phyloP scores from a whole-genome alignment of 192 early-diverging fungal species.

The Powellomyces hirtus region DNA sequence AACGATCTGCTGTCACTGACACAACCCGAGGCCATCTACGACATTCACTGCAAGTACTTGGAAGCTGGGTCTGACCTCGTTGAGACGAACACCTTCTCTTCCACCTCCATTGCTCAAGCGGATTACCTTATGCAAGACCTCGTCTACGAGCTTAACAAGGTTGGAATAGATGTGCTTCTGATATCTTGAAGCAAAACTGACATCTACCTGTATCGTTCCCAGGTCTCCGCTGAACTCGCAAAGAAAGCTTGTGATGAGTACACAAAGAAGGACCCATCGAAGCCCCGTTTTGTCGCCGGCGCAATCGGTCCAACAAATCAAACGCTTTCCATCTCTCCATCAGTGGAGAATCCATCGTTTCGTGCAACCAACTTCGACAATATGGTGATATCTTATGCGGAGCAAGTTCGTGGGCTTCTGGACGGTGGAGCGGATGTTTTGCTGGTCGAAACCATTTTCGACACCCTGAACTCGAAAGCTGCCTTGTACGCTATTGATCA shows the following conservation, averaged over 20 bases:
- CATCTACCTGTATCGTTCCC: too few relatives aligned
- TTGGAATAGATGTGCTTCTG: constrained; percentile 21
- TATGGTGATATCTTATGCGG: constrained; percentile 85
- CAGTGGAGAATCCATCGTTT: constrained; percentile 92
- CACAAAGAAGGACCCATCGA: constrained; percentile 68
- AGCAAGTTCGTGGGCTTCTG: constrained; percentile 86
- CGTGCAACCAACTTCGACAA: constrained; percentile 95
- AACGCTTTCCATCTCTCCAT: constrained; percentile 94
- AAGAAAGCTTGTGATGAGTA: constrained; percentile 79
- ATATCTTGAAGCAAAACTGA: too few relatives aligned
- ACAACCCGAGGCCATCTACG: constrained; percentile 82
- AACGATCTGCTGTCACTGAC: constrained; percentile 94
- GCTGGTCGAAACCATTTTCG: constrained; percentile 95
- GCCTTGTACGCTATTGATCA: constrained; percentile 89
- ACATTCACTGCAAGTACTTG: constrained; percentile 88
- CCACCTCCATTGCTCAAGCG: constrained; percentile 87
- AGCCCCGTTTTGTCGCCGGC: constrained; percentile 83
- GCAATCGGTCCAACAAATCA: constrained; percentile 87
- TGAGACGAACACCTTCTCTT: constrained; percentile 96
- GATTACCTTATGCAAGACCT: constrained; percentile 85
- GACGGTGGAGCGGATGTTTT: constrained; percentile 93
- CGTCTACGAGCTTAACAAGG: constrained; percentile 92
- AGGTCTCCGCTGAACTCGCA: constrained; percentile 75
- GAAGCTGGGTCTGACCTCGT: constrained; percentile 90
- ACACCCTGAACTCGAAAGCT: constrained; percentile 97